These are phyloP conservation scores for Tuber brumale DNA, from an alignment of 495 filamentous ascomycete genomes.

Conservation along the genomic window DNA sequence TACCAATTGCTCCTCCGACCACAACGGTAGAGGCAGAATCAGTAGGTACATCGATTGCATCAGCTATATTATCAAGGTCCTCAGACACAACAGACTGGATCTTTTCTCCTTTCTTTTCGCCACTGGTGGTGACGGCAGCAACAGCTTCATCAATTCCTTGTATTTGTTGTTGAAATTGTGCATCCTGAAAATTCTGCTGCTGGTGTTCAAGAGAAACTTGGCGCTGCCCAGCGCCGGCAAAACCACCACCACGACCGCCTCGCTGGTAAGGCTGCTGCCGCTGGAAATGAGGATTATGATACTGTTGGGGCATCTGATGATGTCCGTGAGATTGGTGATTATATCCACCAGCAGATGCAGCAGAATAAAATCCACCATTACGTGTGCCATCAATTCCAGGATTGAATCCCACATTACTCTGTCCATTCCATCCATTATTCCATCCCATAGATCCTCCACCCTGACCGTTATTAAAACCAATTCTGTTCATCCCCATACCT, in stretches of 20 bases:
- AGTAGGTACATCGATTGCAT: constrained; percentile 39
- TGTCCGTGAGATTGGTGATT: constrained; percentile 43
- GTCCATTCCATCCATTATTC: constrained; percentile 59
- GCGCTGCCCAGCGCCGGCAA: constrained; percentile 32
- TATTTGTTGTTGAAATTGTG: constrained; percentile 37
- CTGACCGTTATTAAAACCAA: constrained; percentile 62
- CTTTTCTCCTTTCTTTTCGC: constrained; percentile 42
- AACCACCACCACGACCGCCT: constrained; percentile 37
- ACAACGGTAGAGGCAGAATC: constrained; percentile 38
- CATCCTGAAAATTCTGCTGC: constrained; percentile 38
- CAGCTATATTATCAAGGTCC: constrained; percentile 39
- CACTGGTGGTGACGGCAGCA: constrained; percentile 36
- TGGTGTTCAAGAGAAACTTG: constrained; percentile 36
- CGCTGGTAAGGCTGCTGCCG: constrained; percentile 41
- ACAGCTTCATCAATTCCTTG: constrained; percentile 42
- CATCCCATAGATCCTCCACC: constrained; percentile 60
- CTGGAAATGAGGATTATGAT: constrained; percentile 43
- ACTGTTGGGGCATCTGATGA: constrained; percentile 43
- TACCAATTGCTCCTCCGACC: constrained; percentile 23
- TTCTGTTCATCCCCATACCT: constrained; percentile 75
- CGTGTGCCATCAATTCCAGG: constrained; percentile 62
- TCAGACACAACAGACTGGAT: constrained; percentile 39
- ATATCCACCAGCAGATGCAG: constrained; percentile 44
- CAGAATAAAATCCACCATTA: constrained; percentile 44
- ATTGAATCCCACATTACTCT: constrained; percentile 55